phyloP scores from a whole-genome alignment of 2,329 filamentous ascomycete species.

The Ceratocystiopsis brevicomis region DNA sequence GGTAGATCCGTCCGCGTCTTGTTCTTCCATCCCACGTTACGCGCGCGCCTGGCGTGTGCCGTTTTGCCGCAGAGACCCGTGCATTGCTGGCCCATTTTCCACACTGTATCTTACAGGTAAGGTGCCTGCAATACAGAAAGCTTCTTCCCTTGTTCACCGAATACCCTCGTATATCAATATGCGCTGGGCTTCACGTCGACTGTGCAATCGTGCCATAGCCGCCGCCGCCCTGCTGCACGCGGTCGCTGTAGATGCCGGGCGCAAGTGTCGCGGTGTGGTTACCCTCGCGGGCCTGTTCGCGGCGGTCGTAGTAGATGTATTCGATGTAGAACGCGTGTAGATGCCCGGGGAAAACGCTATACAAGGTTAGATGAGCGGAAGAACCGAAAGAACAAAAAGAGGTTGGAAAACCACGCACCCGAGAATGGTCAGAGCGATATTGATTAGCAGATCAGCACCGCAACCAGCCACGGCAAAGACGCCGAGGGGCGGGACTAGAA shows the following conservation, averaged over 20 bases:
- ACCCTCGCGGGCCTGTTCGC: constrained; percentile 41
- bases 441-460: constrained; percentile 45
- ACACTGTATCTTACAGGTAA: too few species aligned
- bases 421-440: constrained; percentile 45
- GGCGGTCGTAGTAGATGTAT: constrained; percentile 65
- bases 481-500: constrained; percentile 44
- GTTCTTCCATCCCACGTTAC: too few species aligned
- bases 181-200: neutral
- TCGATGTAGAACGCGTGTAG: constrained; percentile 67
- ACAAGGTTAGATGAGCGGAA: neutral
- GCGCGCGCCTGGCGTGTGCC: too few species aligned
- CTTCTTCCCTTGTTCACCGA: too few species aligned
- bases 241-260: constrained; percentile 52
- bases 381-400: too few species aligned
- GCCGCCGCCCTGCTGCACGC: constrained; percentile 53
- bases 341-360: constrained; percentile 55
- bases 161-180: too few species aligned
- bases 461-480: constrained; percentile 47
- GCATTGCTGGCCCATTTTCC: too few species aligned
- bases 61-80: too few species aligned
- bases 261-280: constrained; percentile 33
- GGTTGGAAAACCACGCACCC: constrained; percentile 23
- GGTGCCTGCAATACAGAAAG: too few species aligned
- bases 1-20: too few species aligned
- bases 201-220: constrained; percentile 18